Base-by-base conservation (phyloP, 352 stramenopile genomes). In the Phytophthora foliorum region DNA sequence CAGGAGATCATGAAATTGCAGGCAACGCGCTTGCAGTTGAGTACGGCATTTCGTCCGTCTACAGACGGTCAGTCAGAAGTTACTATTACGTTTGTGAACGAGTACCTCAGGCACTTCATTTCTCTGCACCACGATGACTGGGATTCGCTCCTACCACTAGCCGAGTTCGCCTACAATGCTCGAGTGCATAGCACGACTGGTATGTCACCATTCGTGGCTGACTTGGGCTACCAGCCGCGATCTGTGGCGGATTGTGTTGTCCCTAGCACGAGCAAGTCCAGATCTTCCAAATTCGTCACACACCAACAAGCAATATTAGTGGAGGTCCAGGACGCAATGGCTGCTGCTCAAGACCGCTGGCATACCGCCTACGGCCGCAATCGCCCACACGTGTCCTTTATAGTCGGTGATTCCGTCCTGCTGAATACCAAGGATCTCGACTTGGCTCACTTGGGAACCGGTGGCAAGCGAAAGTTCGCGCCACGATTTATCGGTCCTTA, bases 41-140 rank as follows among this genome's bases (percentile, higher is more conserved):
- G 57, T 5, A 63, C 48, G 2, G 42, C 64, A 7, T 67, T 72
- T 45, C 45, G 60, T 38, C 57, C 57, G 2, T 67, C 49, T 16
- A 72, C 6, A 44, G 67, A 45, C 39, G 50, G 44, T 11, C 64
- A 72, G 29, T 52, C 64, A 4, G 57, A 72, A 7, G 51, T 49
- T 5, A 63, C 64, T 0, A 72, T 39, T 29, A 53, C 39, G 21
- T 36, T 59, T 10, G 17, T 58, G 4, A 29, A 13, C 10, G 58
- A 66, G 9, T 58, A 59, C 44, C 17, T 59, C 17, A 24, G 36
- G 0, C 36, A 64, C 36, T 58, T 59, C 27, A 8, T 66, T 3
- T 34, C 48, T 32, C 17, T 25, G 0, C 46, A 53, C 7, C 38
- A 59, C 5, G 39, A 24, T 10, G 27, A 66, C 5, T 48, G 36